Conservation (phyloP, 2,329 filamentous ascomycete genomes). For the Gnomoniopsis smithogilvyi region DNA sequence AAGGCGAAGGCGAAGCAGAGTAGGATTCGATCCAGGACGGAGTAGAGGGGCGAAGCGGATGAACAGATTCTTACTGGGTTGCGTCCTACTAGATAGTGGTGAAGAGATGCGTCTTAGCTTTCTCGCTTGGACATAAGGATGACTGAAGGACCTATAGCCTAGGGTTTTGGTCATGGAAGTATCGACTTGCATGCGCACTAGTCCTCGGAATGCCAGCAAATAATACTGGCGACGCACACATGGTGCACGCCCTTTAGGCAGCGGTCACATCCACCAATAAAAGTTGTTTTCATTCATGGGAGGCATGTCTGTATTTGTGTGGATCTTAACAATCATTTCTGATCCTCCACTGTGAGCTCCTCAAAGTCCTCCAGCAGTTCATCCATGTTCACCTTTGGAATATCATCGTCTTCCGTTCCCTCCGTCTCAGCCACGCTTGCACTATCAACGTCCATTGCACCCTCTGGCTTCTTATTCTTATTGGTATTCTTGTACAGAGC, state of each 20-base stretch:
- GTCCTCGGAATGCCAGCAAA: neutral
- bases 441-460: conserved; percentile 36
- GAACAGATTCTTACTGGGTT: neutral
- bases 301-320: neutral
- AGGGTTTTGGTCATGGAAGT: neutral
- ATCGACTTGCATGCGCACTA: neutral
- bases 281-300: neutral
- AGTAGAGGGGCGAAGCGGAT: neutral
- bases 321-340: conserved; percentile 5
- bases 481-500: conserved; percentile 76
- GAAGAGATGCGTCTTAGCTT: neutral
- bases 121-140: neutral
- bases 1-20: neutral
- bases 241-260: neutral
- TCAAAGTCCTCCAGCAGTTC: conserved; percentile 91
- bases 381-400: conserved; percentile 71
- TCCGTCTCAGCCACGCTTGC: conserved; percentile 13
- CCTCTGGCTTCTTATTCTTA: conserved; percentile 37
- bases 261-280: neutral
- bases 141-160: neutral
- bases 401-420: conserved; percentile 60
- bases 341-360: conserved; percentile 71
- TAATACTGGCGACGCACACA: neutral
- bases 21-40: neutral
- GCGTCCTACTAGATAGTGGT: too few relatives aligned